Evolutionary conservation across 2,329 filamentous ascomycete species (phyloP).

Genomic region (Calonectria hongkongensis): DNA sequence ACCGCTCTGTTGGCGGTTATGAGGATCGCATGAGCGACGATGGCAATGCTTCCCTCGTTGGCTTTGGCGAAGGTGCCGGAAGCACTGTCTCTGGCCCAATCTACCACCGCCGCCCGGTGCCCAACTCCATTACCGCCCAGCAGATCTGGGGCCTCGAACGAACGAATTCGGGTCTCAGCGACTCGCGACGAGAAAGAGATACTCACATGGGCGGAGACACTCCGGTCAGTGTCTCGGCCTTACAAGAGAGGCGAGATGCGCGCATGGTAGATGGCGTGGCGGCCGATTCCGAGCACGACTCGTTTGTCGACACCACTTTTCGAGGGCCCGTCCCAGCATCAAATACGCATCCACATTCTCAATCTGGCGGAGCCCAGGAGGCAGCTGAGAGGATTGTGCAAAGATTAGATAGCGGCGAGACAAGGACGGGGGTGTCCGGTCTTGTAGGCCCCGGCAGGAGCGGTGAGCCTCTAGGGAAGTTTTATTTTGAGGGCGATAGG

Average conservation of each 20-base stretch:
- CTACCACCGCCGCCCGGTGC: constrained; percentile 72
- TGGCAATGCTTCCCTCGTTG: constrained; percentile 87
- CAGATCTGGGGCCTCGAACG: constrained; percentile 69
- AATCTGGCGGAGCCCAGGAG: constrained; percentile 63
- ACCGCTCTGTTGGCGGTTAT: constrained; percentile 69
- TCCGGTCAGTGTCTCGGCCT: constrained; percentile 66
- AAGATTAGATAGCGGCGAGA: constrained; percentile 72
- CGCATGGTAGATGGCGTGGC: constrained; percentile 81
- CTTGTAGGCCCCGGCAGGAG: constrained; percentile 67
- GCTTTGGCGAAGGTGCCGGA: constrained; percentile 93
- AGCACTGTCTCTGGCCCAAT: constrained; percentile 89
- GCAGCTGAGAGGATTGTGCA: constrained; percentile 79
- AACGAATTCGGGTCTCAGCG: constrained; percentile 71
- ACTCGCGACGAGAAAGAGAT: constrained; percentile 63
- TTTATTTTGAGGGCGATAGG: constrained; percentile 74
- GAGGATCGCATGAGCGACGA: constrained; percentile 91
- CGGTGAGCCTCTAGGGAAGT: constrained; percentile 71
- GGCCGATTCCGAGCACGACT: constrained; percentile 73
- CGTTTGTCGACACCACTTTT: constrained; percentile 79
- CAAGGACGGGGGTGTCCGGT: constrained; percentile 59
- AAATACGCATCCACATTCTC: constrained; percentile 53
- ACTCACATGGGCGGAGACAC: constrained; percentile 62
- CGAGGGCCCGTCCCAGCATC: constrained; percentile 71
- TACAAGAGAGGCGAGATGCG: constrained; percentile 75
- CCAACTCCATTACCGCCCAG: constrained; percentile 62